Evolutionary conservation across 306 rosid genomes (phyloP), one percentile per base, ranked within the genome.

Genomic region (Prunus mongolica): DNA sequence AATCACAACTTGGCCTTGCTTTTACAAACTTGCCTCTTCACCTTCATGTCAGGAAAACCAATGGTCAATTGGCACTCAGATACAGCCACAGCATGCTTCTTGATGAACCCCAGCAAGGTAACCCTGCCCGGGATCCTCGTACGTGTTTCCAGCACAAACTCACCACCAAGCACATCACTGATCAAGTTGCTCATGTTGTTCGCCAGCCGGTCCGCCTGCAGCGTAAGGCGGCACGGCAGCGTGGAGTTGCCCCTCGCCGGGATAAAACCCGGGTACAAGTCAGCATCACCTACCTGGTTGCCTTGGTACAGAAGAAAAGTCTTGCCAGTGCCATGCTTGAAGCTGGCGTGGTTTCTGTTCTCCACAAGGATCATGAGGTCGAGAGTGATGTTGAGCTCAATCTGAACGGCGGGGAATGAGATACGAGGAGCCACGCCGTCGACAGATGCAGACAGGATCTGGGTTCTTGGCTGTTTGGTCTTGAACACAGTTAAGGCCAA

Each of bases 401-500:
- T 16, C 54, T 81, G 41, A 20, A 89, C 12, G 1, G 63, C 75
- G 0, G 95, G 95, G 64, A 89, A 22, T 6, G 90, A 65, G 75
- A 91, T 0, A 2, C 84, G 57, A 1, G 93, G 89, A 44, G 88
- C 54, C 22, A 88, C 81, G 8, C 95, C 93, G 2, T 83, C 81
- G 11, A 89, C 41, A 30, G 87, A 6, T 25, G 91, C 85, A 0
- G 88, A 79, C n/a, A 87, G 58, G 38, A 91, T 50, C 19, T 66
- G 2, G 27, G 85, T 73, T 7, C 3, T 86, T 34, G 95, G 93
- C 2, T 84, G 73, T 65, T 75, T 89, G 2, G 88, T 1, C 78
- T 89, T 91, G 67, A 89, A 85, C 57, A 91, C 58, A 2, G 95
- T 91, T 2, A 89, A 50, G 44, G 87, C 90, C 0, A 91, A 80